Conservation (phyloP, 2,329 filamentous ascomycete genomes). For the Sarocladiaceae sp. region DNA sequence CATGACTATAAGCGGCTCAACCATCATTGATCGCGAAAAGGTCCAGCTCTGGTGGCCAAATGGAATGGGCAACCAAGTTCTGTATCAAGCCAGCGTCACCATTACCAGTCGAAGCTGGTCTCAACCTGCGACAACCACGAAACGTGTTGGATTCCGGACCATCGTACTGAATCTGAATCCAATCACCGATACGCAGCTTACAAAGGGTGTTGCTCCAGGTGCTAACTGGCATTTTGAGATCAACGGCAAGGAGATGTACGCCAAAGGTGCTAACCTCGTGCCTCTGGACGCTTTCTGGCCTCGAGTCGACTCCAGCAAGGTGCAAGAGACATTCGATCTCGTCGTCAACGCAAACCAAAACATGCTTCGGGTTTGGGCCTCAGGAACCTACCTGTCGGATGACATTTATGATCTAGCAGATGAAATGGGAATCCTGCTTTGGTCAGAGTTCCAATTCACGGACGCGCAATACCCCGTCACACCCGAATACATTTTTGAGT, state of each 20-base stretch:
- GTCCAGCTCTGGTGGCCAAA: too few relatives aligned
- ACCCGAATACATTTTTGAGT: constrained; percentile 47
- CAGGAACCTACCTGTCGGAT: constrained; percentile 53
- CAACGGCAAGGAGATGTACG: constrained; percentile 58
- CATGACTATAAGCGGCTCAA: too few relatives aligned
- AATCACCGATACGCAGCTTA: too few relatives aligned
- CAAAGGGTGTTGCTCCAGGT: too few relatives aligned
- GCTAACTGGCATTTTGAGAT: constrained; percentile 64
- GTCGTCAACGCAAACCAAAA: constrained; percentile 56
- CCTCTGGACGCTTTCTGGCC: constrained; percentile 59
- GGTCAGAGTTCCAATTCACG: constrained; percentile 58
- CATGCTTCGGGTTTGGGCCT: constrained; percentile 58
- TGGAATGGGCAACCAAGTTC: too few relatives aligned
- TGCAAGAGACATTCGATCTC: too few relatives aligned
- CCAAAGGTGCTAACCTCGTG: constrained; percentile 58
- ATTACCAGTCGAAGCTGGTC: too few relatives aligned
- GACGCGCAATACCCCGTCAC: constrained; percentile 54
- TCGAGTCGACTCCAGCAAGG: constrained; percentile 48
- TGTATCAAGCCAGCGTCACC: too few relatives aligned
- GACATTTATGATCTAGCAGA: constrained; percentile 59
- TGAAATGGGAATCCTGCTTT: constrained; percentile 53
- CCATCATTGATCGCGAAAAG: too few relatives aligned
- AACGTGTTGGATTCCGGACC: too few relatives aligned
- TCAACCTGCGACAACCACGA: too few relatives aligned
- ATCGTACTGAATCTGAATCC: too few relatives aligned